phyloP scores from a whole-genome alignment of 371 early-diverging fungal genomes.

The Coelomomyces lativittatus region DNA sequence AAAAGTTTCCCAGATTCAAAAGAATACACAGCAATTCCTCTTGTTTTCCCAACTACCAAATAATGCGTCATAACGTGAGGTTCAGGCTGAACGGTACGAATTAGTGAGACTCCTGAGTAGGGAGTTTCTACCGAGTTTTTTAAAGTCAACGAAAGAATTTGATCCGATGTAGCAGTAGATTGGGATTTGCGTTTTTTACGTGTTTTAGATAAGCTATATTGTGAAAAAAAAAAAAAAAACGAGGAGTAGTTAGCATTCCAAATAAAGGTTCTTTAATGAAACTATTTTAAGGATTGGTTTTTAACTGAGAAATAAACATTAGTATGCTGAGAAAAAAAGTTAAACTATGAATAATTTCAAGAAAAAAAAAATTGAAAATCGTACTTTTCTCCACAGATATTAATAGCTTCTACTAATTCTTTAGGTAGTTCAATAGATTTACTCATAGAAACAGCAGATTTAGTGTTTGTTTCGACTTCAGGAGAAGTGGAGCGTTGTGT shows the following conservation, averaged over 20 bases:
- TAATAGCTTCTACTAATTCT: no score
- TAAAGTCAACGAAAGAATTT: background rate
- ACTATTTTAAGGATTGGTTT: no score
- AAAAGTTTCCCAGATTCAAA: background rate
- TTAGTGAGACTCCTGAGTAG: background rate
- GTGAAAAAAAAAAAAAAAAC: constrained; percentile 4
- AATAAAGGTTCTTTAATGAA: no score
- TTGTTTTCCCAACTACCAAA: background rate
- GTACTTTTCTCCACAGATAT: no score
- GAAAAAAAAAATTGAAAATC: no score
- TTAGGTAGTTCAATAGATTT: no score
- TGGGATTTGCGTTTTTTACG: constrained; percentile 75
- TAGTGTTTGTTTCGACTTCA: no score
- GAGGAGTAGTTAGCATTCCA: no score
- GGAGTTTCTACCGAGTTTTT: background rate
- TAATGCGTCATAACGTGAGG: background rate
- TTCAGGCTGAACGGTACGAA: background rate
- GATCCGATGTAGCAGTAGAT: constrained; percentile 1
- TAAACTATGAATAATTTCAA: no score
- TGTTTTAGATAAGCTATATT: constrained; percentile 30
- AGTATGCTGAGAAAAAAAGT: no score
- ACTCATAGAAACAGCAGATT: no score
- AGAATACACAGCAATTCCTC: background rate
- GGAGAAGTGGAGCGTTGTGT: constrained; percentile 1
- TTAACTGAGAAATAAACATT: no score